A percentile compares a stretch with the other conserved stretches of the same genome.
These are phyloP conservation scores for Dryas drummondii DNA, from an alignment of 306 rosid species.

Conservation along the genomic window DNA sequence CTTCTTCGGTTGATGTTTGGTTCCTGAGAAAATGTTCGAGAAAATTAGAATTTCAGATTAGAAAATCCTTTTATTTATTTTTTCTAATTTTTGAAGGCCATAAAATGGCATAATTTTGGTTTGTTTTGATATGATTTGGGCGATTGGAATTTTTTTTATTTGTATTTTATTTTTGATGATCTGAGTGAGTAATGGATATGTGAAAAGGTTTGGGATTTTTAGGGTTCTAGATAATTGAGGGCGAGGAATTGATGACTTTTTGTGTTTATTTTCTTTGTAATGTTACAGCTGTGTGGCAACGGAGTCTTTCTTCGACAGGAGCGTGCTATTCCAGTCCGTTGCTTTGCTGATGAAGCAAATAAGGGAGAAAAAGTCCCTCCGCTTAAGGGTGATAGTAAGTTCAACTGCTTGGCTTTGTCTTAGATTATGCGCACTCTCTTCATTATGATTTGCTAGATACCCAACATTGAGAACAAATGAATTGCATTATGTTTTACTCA, in stretches of 20 bases:
- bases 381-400: constrained; percentile 92
- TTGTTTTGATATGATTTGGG: not conserved
- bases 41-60: not conserved
- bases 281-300: constrained; percentile 57
- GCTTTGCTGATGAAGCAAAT: constrained; percentile 67
- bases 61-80: not conserved
- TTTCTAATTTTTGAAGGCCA: not conserved
- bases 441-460: not conserved
- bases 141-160: not conserved
- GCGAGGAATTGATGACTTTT: not conserved
- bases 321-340: constrained; percentile 66
- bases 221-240: not conserved
- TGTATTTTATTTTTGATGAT: not conserved
- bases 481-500: not conserved
- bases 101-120: not conserved
- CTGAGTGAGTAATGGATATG: not conserved
- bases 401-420: not conserved
- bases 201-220: not conserved
- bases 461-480: not conserved
- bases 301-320: constrained; percentile 62
- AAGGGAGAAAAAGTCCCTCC: constrained; percentile 30
- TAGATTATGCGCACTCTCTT: not conserved
- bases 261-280: constrained; percentile 6
- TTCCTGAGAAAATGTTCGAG: not conserved
- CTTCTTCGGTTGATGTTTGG: not conserved